These are phyloP conservation scores for Carex kokanica DNA, from an alignment of 176 grass and related monocot species.

Conservation along the genomic window DNA sequence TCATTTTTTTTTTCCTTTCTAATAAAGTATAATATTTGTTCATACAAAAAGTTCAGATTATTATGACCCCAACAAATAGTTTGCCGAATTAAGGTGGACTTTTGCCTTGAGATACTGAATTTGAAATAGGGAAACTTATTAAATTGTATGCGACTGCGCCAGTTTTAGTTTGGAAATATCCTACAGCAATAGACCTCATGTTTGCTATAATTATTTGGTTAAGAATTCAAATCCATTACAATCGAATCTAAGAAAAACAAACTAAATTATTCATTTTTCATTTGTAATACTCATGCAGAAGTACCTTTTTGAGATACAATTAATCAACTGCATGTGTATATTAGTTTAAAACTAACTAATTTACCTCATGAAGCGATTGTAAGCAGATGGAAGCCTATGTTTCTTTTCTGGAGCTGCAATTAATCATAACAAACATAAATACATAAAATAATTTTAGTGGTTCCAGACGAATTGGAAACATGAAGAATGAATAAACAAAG, in stretches of 20 bases:
- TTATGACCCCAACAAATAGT: neutral
- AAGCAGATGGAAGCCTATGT: constrained; percentile 80
- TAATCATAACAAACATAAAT: constrained; percentile 7
- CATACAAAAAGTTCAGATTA: neutral
- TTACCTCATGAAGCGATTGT: constrained; percentile 93
- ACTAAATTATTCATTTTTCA: neutral
- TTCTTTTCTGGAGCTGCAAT: constrained; percentile 89
- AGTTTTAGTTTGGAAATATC: neutral
- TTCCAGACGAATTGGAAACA: neutral
- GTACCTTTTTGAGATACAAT: neutral
- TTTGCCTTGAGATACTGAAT: neutral
- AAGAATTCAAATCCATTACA: neutral
- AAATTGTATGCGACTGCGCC: neutral
- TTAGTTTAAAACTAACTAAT: neutral
- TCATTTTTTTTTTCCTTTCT: neutral
- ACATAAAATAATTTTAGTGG: neutral
- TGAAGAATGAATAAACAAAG: neutral
- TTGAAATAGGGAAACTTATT: neutral
- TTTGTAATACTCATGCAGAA: neutral
- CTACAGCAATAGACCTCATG: neutral
- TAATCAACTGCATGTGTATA: neutral
- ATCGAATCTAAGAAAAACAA: neutral
- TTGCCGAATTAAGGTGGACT: neutral
- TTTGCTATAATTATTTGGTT: neutral
- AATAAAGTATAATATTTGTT: neutral